phyloP scores from a whole-genome alignment of 2,329 filamentous ascomycete species.

The Fusarium austroafricanum region DNA sequence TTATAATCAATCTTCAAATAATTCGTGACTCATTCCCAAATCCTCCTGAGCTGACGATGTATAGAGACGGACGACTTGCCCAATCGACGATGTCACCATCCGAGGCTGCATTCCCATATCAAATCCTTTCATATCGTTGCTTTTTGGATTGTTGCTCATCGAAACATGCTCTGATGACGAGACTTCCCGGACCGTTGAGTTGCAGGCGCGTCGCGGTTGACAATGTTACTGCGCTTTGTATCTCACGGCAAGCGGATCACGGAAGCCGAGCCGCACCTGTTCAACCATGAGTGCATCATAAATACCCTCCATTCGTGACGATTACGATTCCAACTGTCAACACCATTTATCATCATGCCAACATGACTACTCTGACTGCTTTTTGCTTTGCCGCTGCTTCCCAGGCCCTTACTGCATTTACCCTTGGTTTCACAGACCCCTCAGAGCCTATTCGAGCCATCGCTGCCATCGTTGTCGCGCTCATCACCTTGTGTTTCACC shows the following conservation, averaged over 20 bases:
- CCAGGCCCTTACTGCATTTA: conserved; percentile 15
- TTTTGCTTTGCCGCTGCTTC: conserved; percentile 12
- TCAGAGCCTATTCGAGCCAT: neutral
- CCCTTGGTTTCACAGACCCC: conserved; percentile 15
- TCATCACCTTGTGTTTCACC: conserved; percentile 27
- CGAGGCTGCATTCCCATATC: neutral
- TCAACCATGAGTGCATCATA: neutral
- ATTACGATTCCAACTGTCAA: neutral
- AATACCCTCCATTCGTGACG: neutral
- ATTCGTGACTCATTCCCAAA: conserved; percentile 50
- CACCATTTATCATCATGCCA: neutral
- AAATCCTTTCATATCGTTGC: neutral
- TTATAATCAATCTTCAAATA: no score
- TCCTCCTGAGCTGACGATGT: conserved; percentile 54
- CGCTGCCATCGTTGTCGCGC: neutral
- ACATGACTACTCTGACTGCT: conserved; percentile 9
- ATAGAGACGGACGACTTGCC: conserved; percentile 44
- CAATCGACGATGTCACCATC: conserved; percentile 29
- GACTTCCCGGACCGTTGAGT: neutral
- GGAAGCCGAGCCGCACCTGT: no score
- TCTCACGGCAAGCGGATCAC: no score
- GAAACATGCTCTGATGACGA: no score
- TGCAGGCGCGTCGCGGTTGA: neutral
- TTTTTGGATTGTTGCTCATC: neutral
- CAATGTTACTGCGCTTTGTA: neutral